Conservation (phyloP, 2,329 filamentous ascomycete genomes). For the Trichoderma afroharzianum region DNA sequence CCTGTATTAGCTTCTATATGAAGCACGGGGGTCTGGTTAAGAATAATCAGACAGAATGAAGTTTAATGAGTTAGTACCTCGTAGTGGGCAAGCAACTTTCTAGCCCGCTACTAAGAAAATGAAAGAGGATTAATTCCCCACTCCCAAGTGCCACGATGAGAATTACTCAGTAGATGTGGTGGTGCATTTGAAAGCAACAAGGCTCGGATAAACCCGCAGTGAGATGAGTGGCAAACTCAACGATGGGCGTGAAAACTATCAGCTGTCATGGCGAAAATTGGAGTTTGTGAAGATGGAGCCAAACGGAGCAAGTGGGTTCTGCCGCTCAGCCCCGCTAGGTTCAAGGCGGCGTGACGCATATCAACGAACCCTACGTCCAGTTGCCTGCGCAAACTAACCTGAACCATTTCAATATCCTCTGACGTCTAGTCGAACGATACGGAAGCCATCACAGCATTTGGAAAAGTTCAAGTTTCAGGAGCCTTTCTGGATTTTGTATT, state of each 20-base stretch:
- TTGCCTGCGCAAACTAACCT: not conserved
- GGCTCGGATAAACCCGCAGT: not conserved
- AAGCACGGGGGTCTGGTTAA: not conserved
- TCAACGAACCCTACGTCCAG: slow-evolving; percentile 1
- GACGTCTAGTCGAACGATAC: not conserved
- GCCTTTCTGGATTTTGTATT: not conserved
- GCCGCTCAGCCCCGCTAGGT: slow-evolving; percentile 5
- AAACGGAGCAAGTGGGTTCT: not conserved
- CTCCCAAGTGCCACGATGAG: not conserved
- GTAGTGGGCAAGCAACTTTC: not conserved
- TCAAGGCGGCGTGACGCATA: slow-evolving; percentile 18
- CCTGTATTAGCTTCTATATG: not conserved
- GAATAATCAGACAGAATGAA: not conserved
- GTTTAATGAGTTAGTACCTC: not conserved
- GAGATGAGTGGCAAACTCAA: not conserved
- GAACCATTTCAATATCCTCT: not conserved
- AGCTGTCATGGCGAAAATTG: not conserved
- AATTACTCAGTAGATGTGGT: not conserved
- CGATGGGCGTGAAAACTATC: too few relatives aligned
- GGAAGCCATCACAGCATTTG: not conserved
- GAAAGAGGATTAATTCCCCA: not conserved
- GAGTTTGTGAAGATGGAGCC: not conserved
- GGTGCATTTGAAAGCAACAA: not conserved
- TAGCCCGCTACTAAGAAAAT: not conserved
- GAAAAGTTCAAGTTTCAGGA: not conserved